These are phyloP conservation scores for Lumnitzera littorea DNA, from an alignment of 345 rosid species.

Conservation along the genomic window DNA sequence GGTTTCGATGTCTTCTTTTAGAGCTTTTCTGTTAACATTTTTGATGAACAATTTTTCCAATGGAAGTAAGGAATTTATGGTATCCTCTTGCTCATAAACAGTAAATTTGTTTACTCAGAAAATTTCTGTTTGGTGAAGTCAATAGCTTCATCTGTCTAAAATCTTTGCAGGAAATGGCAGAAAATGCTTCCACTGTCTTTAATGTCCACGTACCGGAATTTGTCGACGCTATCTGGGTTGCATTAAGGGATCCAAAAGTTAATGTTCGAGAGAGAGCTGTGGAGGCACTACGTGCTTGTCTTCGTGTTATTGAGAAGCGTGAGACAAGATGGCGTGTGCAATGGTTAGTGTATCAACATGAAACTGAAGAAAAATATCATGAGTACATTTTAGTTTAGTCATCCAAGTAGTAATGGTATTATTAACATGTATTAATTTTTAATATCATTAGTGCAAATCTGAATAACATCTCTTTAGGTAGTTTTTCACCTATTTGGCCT, in stretches of 20 bases:
- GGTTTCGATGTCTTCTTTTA: slow-evolving; percentile 4
- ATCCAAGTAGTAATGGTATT: too few species aligned
- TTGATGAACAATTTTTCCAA: neutral
- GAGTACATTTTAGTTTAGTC: neutral
- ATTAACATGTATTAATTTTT: too few species aligned
- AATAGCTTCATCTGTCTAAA: neutral
- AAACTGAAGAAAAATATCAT: slow-evolving; percentile 1
- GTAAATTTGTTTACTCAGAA: too few species aligned
- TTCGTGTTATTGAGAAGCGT: slow-evolving; percentile 96
- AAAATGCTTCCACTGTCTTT: slow-evolving; percentile 97
- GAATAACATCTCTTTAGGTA: too few species aligned
- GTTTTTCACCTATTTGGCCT: too few species aligned
- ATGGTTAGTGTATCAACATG: slow-evolving; percentile 46
- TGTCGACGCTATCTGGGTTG: slow-evolving; percentile 98
- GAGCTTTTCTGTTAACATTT: neutral
- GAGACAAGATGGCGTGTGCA: slow-evolving; percentile 99
- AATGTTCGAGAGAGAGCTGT: slow-evolving; percentile 89
- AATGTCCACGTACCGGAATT: slow-evolving; percentile 95
- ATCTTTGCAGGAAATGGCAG: slow-evolving; percentile 79
- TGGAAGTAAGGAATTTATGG: too few species aligned
- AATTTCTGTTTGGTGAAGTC: neutral
- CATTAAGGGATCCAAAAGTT: slow-evolving; percentile 87
- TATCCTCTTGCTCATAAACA: too few species aligned
- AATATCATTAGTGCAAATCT: too few species aligned
- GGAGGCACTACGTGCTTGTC: slow-evolving; percentile 99